Evolutionary conservation across 306 rosid genomes (phyloP).

Genomic region (Ochetophila trinervis): DNA sequence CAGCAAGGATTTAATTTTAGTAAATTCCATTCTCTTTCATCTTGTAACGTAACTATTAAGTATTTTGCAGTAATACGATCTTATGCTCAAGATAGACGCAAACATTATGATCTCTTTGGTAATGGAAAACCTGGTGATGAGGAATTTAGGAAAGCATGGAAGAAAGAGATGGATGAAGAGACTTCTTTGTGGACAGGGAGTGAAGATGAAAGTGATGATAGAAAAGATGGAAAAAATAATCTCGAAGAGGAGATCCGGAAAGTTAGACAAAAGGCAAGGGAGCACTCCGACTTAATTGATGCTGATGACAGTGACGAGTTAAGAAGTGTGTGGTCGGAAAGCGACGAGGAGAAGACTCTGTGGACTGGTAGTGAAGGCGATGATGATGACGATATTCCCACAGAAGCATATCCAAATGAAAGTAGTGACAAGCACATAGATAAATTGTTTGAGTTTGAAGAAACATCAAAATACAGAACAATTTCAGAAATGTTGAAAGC

Average conservation of each 20-base stretch:
- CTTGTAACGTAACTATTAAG: constrained; percentile 9
- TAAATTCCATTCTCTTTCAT: not conserved
- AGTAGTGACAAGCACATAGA: constrained; percentile 70
- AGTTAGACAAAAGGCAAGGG: constrained; percentile 64
- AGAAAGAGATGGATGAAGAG: constrained; percentile 71
- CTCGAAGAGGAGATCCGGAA: constrained; percentile 59
- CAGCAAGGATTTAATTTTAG: not conserved
- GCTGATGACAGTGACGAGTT: constrained; percentile 81
- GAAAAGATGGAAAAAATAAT: constrained; percentile 30
- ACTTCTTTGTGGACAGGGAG: constrained; percentile 66
- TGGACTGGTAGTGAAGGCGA: constrained; percentile 91
- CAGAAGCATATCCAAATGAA: constrained; percentile 79
- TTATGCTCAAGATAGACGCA: constrained; percentile 44
- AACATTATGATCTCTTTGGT: constrained; percentile 66
- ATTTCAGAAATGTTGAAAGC: constrained; percentile 62
- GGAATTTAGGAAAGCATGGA: constrained; percentile 68
- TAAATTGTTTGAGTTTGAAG: constrained; percentile 80
- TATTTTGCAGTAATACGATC: constrained; percentile 47
- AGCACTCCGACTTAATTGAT: constrained; percentile 63
- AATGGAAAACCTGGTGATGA: constrained; percentile 51
- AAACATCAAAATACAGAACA: constrained; percentile 69
- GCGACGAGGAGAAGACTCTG: constrained; percentile 83
- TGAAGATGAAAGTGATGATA: constrained; percentile 60
- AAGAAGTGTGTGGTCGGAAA: constrained; percentile 81
- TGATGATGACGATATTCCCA: constrained; percentile 66